Evolutionary conservation across 1,284 basidiomycete species (phyloP), one percentile per base, ranked within the genome.

Genomic region (Ceratobasidium sp.): DNA sequence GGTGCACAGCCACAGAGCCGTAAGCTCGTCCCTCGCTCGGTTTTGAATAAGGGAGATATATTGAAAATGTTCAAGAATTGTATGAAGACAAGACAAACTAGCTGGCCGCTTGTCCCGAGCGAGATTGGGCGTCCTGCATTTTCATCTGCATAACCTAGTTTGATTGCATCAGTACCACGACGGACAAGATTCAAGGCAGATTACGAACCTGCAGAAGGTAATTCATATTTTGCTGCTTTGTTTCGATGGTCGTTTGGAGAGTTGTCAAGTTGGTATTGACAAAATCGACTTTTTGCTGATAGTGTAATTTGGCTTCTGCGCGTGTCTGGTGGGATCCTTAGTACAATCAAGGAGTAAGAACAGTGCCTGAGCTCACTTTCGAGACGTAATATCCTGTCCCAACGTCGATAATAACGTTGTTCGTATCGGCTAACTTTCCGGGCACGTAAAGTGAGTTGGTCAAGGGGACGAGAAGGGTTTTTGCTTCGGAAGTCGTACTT

Each of bases 331-430:
- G 37, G 9, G n/a, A 49, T 34, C 1, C 34, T 27, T 37, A 63
- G 37, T 9, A 8, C 31, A 0, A 27, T 19, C 2, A 7, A 9
- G 24, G 43, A 19, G 39, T 11, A 58, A 43, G n/a, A 31, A 48
- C 31, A 19, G 49, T 6, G 48, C 8, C 54, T 0, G 41, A 53
- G 5, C 85, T 75, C 73, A 95, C 96, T 88, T 98, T 98, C 82
- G 94, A 91, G 22, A 99, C 92, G 80, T 92, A 98, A 83, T 98
- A 99, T 0, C 97, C 97, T 0, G 97, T 98, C 1, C 97, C 97
- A 39, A 99, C 88, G 81, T 99, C 97, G 22, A 99, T 90, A 75
- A 98, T 91, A 62, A 99, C 96, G 77, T 94, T 89, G 63, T 95
- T 91, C 1, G 88, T 82, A 80, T 98, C 92, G 31, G 86, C 86